A percentile compares a stretch with the other conserved stretches of the same genome.
These are phyloP conservation scores for Penicillium paradoxum DNA, from an alignment of 495 filamentous ascomycete genomes.

Conservation along the genomic window DNA sequence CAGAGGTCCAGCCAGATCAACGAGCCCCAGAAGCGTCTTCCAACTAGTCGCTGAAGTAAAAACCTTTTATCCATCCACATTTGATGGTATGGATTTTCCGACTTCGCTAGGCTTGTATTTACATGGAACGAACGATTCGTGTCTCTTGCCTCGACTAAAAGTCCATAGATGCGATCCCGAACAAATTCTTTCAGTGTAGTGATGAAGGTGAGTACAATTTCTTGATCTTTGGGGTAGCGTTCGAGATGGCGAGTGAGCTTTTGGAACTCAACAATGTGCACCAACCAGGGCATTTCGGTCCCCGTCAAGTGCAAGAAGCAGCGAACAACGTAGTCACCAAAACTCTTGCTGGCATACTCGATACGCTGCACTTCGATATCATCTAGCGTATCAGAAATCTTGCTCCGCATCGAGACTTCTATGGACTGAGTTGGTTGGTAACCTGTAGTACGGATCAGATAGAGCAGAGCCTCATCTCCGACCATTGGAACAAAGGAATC, in stretches of 20 bases:
- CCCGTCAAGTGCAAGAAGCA: conserved; percentile 33
- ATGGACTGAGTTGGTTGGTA: conserved; percentile 12
- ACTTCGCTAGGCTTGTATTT: conserved; percentile 1
- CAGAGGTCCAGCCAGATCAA: not conserved
- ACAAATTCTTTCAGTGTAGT: conserved; percentile 26
- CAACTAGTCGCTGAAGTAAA: conserved; percentile 32
- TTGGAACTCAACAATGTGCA: conserved; percentile 21
- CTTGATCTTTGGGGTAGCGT: conserved; percentile 7
- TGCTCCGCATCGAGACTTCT: conserved; percentile 15
- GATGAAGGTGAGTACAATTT: conserved; percentile 13
- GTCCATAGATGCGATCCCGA: conserved; percentile 22
- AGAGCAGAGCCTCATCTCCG: conserved; percentile 41
- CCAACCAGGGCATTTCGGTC: conserved; percentile 41
- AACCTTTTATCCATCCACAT: not conserved
- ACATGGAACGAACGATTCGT: conserved; percentile 9
- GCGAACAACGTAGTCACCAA: conserved; percentile 32
- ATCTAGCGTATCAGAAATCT: conserved; percentile 31
- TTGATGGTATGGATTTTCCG: conserved; percentile 2
- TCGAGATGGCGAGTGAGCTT: conserved; percentile 14
- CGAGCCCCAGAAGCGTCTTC: conserved; percentile 31
- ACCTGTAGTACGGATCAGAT: conserved; percentile 15
- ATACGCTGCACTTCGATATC: conserved; percentile 44
- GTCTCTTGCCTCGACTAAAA: conserved; percentile 3
- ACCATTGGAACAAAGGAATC: conserved; percentile 47
- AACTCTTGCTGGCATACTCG: conserved; percentile 47